Conservation (phyloP, 2,329 filamentous ascomycete genomes). For the Lasiodiplodia theobromae region DNA sequence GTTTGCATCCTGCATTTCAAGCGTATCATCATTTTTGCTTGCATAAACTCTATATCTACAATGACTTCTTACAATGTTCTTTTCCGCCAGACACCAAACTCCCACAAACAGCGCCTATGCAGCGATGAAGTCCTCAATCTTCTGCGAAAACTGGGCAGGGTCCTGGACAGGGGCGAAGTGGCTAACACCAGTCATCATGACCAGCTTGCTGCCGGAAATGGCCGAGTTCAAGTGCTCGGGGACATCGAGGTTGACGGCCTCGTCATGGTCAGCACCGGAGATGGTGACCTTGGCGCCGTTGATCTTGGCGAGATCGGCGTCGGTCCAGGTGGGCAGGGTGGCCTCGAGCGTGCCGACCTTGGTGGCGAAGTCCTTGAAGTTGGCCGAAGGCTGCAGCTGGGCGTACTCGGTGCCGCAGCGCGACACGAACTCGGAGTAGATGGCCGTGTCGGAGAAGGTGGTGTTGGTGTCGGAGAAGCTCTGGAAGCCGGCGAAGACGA, state of each 20-base stretch:
- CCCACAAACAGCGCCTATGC: background rate
- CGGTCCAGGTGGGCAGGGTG: conserved; percentile 44
- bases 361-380: conserved; percentile 48
- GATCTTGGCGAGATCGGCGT: conserved; percentile 35
- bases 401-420: conserved; percentile 49
- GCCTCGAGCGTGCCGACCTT: conserved; percentile 49
- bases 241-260: conserved; percentile 51
- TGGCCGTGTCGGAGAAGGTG: conserved; percentile 42
- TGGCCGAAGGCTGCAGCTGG: conserved; percentile 44
- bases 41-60: background rate
- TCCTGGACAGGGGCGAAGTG: conserved; percentile 55
- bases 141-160: conserved; percentile 37
- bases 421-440: conserved; percentile 46
- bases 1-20: background rate
- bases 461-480: conserved; percentile 46
- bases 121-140: conserved; percentile 31
- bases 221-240: conserved; percentile 45
- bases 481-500: conserved; percentile 49
- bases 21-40: background rate
- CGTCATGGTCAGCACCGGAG: conserved; percentile 43
- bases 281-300: conserved; percentile 40
- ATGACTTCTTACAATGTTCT: background rate
- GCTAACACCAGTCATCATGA: conserved; percentile 49
- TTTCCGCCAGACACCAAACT: background rate
- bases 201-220: conserved; percentile 48